These are phyloP conservation scores for Hymenoscyphus repandus DNA, from an alignment of 2,329 filamentous ascomycete genomes.

Conservation along the genomic window DNA sequence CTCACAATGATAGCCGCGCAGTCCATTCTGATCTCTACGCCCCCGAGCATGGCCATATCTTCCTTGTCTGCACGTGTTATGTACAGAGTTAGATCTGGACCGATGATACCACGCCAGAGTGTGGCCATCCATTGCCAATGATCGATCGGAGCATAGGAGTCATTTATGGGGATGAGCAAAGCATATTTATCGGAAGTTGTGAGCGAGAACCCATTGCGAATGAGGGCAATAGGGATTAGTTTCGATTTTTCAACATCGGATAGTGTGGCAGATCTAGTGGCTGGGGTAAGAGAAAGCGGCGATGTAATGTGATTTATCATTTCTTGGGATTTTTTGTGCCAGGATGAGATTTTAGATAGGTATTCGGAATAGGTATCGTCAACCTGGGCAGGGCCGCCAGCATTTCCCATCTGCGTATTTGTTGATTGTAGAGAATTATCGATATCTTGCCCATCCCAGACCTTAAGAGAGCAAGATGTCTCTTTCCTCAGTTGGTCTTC, in stretches of 20 bases:
- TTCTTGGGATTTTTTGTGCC: slow-evolving; percentile 70
- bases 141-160: slow-evolving; percentile 74
- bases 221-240: slow-evolving; percentile 63
- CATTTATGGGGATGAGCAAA: slow-evolving; percentile 65
- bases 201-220: slow-evolving; percentile 75
- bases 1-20: slow-evolving; percentile 51
- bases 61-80: slow-evolving; percentile 38
- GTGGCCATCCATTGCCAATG: slow-evolving; percentile 98
- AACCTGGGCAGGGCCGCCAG: slow-evolving; percentile 1
- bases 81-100: slow-evolving; percentile 74
- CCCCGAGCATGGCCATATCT: slow-evolving; percentile 37
- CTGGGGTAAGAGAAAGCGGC: slow-evolving; percentile 7
- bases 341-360: slow-evolving; percentile 61
- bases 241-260: slow-evolving; percentile 24
- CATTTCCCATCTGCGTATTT: slow-evolving; percentile 20
- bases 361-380: slow-evolving; percentile 50
- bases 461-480: slow-evolving; percentile 23
- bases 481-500: slow-evolving; percentile 31
- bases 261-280: slow-evolving; percentile 8
- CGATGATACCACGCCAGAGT: slow-evolving; percentile 81
- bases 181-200: slow-evolving; percentile 73
- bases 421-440: not conserved
- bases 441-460: slow-evolving; percentile 17
- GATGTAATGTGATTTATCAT: slow-evolving; percentile 56
- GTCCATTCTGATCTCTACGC: slow-evolving; percentile 53